Evolutionary conservation across 2,329 filamentous ascomycete species (phyloP), one percentile per base, ranked within the genome.

Genomic region (Hawksworthiomyces lignivorus): DNA sequence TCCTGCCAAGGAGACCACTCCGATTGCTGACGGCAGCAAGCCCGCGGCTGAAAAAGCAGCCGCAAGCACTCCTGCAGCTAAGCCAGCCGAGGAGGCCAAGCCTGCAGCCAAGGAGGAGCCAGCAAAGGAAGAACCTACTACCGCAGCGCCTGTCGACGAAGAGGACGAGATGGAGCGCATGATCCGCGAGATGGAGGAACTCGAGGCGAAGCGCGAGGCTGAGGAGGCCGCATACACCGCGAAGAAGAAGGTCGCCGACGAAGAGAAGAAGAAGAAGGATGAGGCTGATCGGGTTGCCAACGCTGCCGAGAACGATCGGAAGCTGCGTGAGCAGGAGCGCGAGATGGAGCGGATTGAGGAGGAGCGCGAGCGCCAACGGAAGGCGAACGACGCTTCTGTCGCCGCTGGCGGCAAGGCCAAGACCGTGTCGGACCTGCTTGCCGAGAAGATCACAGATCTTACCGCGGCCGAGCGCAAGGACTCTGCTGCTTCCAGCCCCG

Each of bases 281-380:
- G 50, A 52, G 7, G 39, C 40, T n/a, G 39, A 50, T 4, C 49
- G 50, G 12, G 12, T 24, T 4, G 43, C 43, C 10, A 45, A 30
- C 12, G 43, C 50, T 0, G 48, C 45, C 2, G 48, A 49, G 17
- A 53, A 53, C 40, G 52, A 54, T 43, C 38, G 19, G 44, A 83
- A 81, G 62, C 75, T 88, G 45, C 77, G 75, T 17, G 84, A 88
- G 61, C 75, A 81, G 48, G 84, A 87, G 58, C 72, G 73, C 17
- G 83, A 84, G 63, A 82, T 80, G 72, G 81, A 83, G 54, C 78
- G 77, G 46, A 64, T 84, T 2, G 84, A 87, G 57, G 82, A 87
- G 61, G 82, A 80, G 60, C 75, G 73, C 52, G 80, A 80, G 58
- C 70, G 68, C 42, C 73, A 72, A 56, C 73, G 73, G 36, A 61